phyloP scores from a whole-genome alignment of 768 basidiomycete genomes.

The Astraeus odoratus region DNA sequence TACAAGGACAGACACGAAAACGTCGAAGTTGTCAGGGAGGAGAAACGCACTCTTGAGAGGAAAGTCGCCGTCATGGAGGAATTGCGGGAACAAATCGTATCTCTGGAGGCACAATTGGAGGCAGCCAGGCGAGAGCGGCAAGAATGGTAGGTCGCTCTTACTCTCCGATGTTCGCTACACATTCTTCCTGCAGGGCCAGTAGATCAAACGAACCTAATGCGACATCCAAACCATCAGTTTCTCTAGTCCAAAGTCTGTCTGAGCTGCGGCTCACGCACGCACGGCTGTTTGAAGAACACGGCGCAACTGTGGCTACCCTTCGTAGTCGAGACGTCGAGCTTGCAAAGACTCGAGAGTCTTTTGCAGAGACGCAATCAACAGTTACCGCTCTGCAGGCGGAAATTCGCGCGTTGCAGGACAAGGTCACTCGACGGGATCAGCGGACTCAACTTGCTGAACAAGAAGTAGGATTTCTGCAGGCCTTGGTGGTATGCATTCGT shows the following conservation, averaged over 20 bases:
- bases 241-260: constrained; percentile 52
- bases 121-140: constrained; percentile 51
- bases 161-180: not conserved
- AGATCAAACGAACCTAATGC: constrained; percentile 28
- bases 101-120: constrained; percentile 60
- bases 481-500: constrained; percentile 50
- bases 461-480: constrained; percentile 61
- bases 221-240: constrained; percentile 42
- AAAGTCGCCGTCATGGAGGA: constrained; percentile 46
- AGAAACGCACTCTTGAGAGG: constrained; percentile 58
- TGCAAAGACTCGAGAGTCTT: constrained; percentile 29
- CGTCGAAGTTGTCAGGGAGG: constrained; percentile 66
- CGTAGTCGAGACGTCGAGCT: constrained; percentile 50
- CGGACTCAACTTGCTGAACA: constrained; percentile 41
- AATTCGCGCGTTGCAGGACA: constrained; percentile 33
- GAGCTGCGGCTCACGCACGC: constrained; percentile 57
- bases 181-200: constrained; percentile 30
- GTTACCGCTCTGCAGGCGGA: constrained; percentile 31
- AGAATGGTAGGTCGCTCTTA: constrained; percentile 39
- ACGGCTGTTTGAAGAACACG: constrained; percentile 59
- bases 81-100: constrained; percentile 47
- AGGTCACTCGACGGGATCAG: constrained; percentile 31
- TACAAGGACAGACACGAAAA: constrained; percentile 52
- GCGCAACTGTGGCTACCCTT: constrained; percentile 47
- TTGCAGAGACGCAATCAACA: constrained; percentile 30